phyloP scores from a whole-genome alignment of 768 basidiomycete species.

The Lactarius indigo region DNA sequence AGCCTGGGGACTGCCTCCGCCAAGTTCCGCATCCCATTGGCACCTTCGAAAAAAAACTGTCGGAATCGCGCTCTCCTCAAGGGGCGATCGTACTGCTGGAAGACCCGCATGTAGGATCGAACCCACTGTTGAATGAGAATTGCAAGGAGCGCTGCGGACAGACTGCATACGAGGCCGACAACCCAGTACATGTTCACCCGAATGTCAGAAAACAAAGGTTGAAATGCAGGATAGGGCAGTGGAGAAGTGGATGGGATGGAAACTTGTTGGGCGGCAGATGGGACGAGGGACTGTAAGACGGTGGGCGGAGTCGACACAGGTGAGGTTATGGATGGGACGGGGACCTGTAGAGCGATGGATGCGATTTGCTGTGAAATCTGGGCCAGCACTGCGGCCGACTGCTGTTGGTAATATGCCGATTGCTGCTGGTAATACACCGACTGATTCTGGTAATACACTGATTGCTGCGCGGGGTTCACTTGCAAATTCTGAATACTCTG shows the following conservation, averaged over 20 bases:
- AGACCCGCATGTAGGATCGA: slow-evolving; percentile 33
- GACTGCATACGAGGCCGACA: slow-evolving; percentile 34
- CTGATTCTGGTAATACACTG: slow-evolving; percentile 7
- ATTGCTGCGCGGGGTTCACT: not conserved
- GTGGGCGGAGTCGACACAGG: not conserved
- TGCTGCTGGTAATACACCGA: slow-evolving; percentile 5
- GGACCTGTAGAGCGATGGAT: not conserved
- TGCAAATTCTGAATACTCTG: slow-evolving; percentile 9
- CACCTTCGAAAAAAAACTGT: slow-evolving; percentile 37
- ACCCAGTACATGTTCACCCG: slow-evolving; percentile 44
- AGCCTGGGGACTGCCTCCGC: slow-evolving; percentile 44
- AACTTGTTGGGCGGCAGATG: not conserved
- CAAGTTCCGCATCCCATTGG: slow-evolving; percentile 40
- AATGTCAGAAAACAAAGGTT: slow-evolving; percentile 33
- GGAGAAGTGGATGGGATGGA: not conserved
- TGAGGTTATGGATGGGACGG: not conserved
- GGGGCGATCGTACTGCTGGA: slow-evolving; percentile 31
- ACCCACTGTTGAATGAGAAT: slow-evolving; percentile 53
- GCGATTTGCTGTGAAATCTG: slow-evolving; percentile 17
- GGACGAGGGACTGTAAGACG: no score
- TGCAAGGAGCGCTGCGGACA: slow-evolving; percentile 41
- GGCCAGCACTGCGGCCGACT: slow-evolving; percentile 7
- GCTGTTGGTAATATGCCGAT: not conserved
- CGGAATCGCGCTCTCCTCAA: slow-evolving; percentile 39
- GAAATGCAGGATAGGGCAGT: slow-evolving; percentile 8